A percentile compares a stretch with the other conserved stretches of the same genome.
phyloP scores from a whole-genome alignment of 1,284 basidiomycete species.

The Rhodotorula mucilaginosa region DNA sequence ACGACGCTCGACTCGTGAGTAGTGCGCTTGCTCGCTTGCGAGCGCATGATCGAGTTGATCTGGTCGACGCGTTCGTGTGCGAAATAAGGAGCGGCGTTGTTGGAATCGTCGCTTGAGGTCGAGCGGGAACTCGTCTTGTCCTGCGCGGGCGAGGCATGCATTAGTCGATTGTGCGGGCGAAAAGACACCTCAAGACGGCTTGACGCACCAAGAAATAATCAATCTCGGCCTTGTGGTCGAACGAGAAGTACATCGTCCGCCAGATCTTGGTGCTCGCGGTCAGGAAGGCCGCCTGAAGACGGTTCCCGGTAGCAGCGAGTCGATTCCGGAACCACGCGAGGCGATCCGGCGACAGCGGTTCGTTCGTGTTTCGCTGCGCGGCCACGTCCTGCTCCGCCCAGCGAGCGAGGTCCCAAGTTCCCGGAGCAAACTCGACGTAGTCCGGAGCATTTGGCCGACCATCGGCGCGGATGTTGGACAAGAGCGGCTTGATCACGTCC shows the following conservation, averaged over 20 bases:
- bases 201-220: conserved; percentile 45
- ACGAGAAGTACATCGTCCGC: conserved; percentile 40
- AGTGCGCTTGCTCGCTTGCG: conserved; percentile 24
- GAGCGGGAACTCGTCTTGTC: conserved; percentile 36
- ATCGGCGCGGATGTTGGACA: conserved; percentile 40
- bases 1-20: conserved; percentile 10
- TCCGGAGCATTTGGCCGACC: conserved; percentile 46
- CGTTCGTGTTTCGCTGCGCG: conserved; percentile 39
- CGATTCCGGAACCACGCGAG: conserved; percentile 48
- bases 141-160: conserved; percentile 4
- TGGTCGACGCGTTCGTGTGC: conserved; percentile 42
- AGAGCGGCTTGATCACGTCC: conserved; percentile 47
- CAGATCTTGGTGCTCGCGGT: conserved; percentile 38
- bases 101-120: conserved; percentile 1
- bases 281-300: conserved; percentile 37
- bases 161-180: neutral
- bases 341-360: conserved; percentile 46
- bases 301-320: conserved; percentile 33
- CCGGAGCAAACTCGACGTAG: conserved; percentile 48
- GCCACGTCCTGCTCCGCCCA: conserved; percentile 49
- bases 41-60: conserved; percentile 40
- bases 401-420: conserved; percentile 49
- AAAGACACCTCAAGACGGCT: too few relatives aligned
- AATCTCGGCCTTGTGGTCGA: conserved; percentile 40
- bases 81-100: conserved; percentile 36